Base-by-base conservation (phyloP, 2,329 filamentous ascomycete species). In the Aspergillus brunneoviolaceus region DNA sequence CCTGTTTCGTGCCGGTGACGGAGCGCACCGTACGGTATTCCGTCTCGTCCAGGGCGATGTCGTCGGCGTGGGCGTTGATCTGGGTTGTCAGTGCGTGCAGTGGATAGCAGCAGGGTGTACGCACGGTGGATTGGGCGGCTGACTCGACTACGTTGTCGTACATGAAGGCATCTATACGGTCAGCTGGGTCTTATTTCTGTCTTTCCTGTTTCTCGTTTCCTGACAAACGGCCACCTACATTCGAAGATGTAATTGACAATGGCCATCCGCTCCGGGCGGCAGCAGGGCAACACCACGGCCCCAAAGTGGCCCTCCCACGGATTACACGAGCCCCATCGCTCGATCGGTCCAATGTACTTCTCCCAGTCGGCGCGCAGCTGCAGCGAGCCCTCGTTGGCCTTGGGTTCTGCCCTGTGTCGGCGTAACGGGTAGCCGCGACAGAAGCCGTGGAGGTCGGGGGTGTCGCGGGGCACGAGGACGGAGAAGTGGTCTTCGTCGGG, bases 91-190 rank as follows among this genome's bases (percentile, higher is more conserved):
- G 11, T 58, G 3, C 3, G 9, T 27, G 12, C 6, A 2, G 19
- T 27, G 2, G 23, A 27, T 19, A 11, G 49, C 9, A 9, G 27
- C 27, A 9, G 4, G 23, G 7, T 7, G 4, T 7, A 57, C 61
- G 23, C 52, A 65, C 63, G 7, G 52, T 57, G 5, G 60, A 62
- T 19, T 57, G 62, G 12, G 59, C 54, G 7, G 52, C 61, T 1
- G 63, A 64, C 51, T 65, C 62, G 5, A 65, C 58, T 2, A 65
- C 63, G 49, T 60, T 65, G 42, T 65, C 63, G 42, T 65, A 65
- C 49, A 65, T 21, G 49, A 65, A 65, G 0, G 62, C 63, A 21
- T 62, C 63, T 65, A 29, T 14, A 12, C 4, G 12, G 47, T 33
- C 5, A 23, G 23, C 23, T 23, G 23, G 14, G 11, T n/a, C 4